Evolutionary conservation across 2,329 filamentous ascomycete species (phyloP).

Genomic region (Aureobasidium sp.): DNA sequence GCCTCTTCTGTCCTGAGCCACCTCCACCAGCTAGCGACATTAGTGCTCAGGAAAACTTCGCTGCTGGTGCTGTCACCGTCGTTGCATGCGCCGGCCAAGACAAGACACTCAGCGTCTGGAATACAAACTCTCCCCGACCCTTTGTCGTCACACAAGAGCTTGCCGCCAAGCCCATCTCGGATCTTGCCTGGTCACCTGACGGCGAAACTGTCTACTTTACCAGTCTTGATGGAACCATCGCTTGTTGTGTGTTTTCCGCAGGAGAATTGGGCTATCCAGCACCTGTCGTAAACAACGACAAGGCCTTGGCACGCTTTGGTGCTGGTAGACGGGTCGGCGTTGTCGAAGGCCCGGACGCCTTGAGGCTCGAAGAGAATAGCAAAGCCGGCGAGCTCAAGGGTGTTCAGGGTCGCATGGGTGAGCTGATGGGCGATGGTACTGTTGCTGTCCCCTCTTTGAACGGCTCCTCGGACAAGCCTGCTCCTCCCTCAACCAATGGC

Average conservation of each 20-base stretch:
- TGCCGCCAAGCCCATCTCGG: conserved; percentile 83
- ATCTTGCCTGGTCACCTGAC: conserved; percentile 88
- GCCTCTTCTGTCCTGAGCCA: conserved; percentile 71
- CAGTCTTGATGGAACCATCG: conserved; percentile 81
- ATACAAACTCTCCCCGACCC: conserved; percentile 86
- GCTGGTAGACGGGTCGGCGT: conserved; percentile 83
- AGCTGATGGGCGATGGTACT: conserved; percentile 83
- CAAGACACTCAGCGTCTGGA: conserved; percentile 94
- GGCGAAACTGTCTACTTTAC: conserved; percentile 79
- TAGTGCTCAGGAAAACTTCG: conserved; percentile 34
- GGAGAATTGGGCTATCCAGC: conserved; percentile 88
- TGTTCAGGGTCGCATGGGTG: conserved; percentile 92
- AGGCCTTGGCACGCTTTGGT: conserved; percentile 85
- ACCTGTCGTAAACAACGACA: conserved; percentile 80
- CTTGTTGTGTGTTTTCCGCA: conserved; percentile 71
- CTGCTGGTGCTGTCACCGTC: conserved; percentile 64
- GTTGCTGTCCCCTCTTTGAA: conserved; percentile 41
- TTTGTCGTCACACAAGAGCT: conserved; percentile 86
- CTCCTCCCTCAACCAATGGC: conserved; percentile 37
- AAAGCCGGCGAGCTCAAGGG: conserved; percentile 84
- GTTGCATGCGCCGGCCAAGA: conserved; percentile 96
- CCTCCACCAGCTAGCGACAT: conserved; percentile 42
- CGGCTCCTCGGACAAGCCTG: conserved; percentile 20
- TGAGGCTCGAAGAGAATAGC: conserved; percentile 81
- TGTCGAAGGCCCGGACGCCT: conserved; percentile 81